Conservation (phyloP, 2,329 filamentous ascomycete species). For the Penicillium sp. region DNA sequence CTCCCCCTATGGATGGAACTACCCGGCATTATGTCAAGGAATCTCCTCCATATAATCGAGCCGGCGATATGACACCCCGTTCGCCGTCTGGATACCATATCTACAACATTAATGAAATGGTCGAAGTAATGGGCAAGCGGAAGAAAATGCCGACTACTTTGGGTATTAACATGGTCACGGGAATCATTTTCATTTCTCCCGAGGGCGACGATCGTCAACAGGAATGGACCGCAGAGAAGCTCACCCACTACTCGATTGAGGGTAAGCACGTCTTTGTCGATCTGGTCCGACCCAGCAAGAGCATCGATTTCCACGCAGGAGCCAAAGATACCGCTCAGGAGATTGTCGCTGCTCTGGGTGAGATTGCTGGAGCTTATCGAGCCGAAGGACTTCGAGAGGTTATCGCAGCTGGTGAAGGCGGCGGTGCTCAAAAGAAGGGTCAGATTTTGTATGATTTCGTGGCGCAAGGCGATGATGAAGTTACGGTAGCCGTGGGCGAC, state of each 20-base stretch:
- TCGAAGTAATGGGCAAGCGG: constrained; percentile 93
- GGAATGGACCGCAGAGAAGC: constrained; percentile 91
- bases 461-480: constrained; percentile 95
- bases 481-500: constrained; percentile 85
- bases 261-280: constrained; percentile 98
- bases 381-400: constrained; percentile 84
- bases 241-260: constrained; percentile 97
- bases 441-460: constrained; percentile 92
- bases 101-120: constrained; percentile 97
- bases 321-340: constrained; percentile 96
- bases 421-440: constrained; percentile 73
- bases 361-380: constrained; percentile 81
- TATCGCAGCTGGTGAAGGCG: constrained; percentile 74
- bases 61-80: constrained; percentile 53
- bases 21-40: constrained; percentile 49
- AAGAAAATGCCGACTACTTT: constrained; percentile 98
- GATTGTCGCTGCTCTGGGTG: constrained; percentile 84
- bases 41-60: constrained; percentile 61
- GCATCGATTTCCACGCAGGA: constrained; percentile 93
- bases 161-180: constrained; percentile 88
- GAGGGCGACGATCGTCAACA: constrained; percentile 82
- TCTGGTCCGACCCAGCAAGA: constrained; percentile 87
- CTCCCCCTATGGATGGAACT: constrained; percentile 37
- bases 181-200: constrained; percentile 86
- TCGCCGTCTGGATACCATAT: constrained; percentile 85